Evolutionary conservation across 805 yeast genomes (phyloP).

Genomic region (Candida rishiriensis): DNA sequence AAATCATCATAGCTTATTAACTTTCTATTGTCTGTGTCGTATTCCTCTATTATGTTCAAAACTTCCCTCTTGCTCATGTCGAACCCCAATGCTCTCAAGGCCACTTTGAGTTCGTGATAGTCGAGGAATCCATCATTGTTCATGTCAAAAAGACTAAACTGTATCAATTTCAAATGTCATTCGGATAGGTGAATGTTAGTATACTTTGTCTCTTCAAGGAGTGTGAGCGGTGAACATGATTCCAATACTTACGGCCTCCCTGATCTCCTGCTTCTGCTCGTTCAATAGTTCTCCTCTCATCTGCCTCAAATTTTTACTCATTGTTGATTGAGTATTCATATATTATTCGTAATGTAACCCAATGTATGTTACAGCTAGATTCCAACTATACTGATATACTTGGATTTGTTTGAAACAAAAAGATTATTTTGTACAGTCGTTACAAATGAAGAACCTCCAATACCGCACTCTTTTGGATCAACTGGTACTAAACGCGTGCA

Average conservation of each 20-base stretch:
- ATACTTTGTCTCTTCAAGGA: not conserved
- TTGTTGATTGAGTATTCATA: slow-evolving; percentile 1
- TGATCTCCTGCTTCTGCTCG: slow-evolving; percentile 85
- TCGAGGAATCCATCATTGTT: slow-evolving; percentile 87
- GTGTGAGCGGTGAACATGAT: not conserved
- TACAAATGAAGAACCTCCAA: no score
- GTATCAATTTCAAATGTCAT: not conserved
- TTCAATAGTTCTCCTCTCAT: slow-evolving; percentile 65
- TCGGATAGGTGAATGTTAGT: slow-evolving; percentile 6
- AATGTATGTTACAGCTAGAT: not conserved
- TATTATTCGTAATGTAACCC: not conserved
- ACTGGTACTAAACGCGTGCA: no score
- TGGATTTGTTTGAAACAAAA: no score
- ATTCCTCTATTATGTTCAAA: slow-evolving; percentile 70
- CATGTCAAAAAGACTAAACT: slow-evolving; percentile 83
- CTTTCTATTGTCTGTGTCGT: slow-evolving; percentile 70
- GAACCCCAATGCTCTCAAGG: slow-evolving; percentile 90
- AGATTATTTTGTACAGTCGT: no score
- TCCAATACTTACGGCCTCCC: slow-evolving; percentile 62
- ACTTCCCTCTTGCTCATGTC: slow-evolving; percentile 75
- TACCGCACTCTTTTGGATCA: no score
- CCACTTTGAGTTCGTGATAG: slow-evolving; percentile 90
- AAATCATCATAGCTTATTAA: slow-evolving; percentile 79
- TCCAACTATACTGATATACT: not conserved
- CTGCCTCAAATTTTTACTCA: slow-evolving; percentile 29